Conservation (phyloP, 1,139 yeast genomes). For the Yamadazyma atlantica region DNA sequence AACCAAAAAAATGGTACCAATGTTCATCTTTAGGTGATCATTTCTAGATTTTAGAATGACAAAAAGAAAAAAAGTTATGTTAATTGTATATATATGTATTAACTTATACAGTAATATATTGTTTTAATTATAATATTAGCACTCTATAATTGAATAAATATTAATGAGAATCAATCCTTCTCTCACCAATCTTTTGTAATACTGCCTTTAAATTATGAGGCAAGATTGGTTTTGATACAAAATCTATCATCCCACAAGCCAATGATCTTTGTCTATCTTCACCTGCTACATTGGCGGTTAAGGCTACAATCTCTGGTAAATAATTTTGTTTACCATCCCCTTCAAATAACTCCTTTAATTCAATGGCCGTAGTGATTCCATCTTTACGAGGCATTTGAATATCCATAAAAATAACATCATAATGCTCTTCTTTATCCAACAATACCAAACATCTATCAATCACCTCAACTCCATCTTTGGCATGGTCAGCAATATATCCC, state of each 20-base stretch:
- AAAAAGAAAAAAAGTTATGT: slow-evolving; percentile 1
- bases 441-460: slow-evolving; percentile 35
- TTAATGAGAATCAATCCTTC: background rate
- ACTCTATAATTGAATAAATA: background rate
- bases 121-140: background rate
- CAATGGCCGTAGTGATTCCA: slow-evolving; percentile 48
- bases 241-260: slow-evolving; percentile 55
- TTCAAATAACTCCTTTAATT: slow-evolving; percentile 24
- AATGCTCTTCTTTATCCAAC: slow-evolving; percentile 32
- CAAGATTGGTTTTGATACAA: slow-evolving; percentile 54
- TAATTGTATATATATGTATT: background rate
- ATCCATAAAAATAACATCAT: slow-evolving; percentile 54
- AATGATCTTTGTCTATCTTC: slow-evolving; percentile 52
- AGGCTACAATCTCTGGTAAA: slow-evolving; percentile 48
- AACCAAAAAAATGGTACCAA: slow-evolving; percentile 12
- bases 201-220: slow-evolving; percentile 46
- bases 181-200: slow-evolving; percentile 17
- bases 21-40: slow-evolving; percentile 4
- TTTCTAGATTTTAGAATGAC: too few relatives aligned
- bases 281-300: slow-evolving; percentile 59
- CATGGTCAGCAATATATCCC: slow-evolving; percentile 56
- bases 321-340: slow-evolving; percentile 24
- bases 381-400: slow-evolving; percentile 58
- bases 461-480: slow-evolving; percentile 55
- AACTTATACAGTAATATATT: slow-evolving; percentile 1